Evolutionary conservation across 1,139 yeast species (phyloP), one percentile per base, ranked within the genome.

Genomic region (Sugiyamaella japonica): DNA sequence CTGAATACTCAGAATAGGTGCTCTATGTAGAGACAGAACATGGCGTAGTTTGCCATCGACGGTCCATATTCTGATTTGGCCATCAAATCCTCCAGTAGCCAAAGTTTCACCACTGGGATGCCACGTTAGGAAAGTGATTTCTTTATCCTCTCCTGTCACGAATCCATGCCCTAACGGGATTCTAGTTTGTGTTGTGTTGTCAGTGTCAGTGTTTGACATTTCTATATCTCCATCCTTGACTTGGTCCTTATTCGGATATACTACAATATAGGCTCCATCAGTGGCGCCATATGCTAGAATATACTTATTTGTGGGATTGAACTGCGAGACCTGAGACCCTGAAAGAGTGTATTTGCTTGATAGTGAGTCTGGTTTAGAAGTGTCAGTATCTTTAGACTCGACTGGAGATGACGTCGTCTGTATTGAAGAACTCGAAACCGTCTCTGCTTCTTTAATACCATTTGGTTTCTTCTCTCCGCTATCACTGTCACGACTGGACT

Each of bases 21-120:
- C 72, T 50, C 76, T 74, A 61, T 84, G 88, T 42, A 78, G 68
- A n/a, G 49, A 42, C 57, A 83, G 78, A 1, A 86, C 80, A 61
- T 84, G 85, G 57, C 82, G 75, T 49, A 89, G 74, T 34, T 63
- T 63, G 7, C 73, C 72, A 9, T 62, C 66, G 2, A 58, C 50
- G 3, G 69, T 65, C 73, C 73, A 70, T 29, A 71, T 49, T 15
- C 66, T 54, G 37, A 70, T 51, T 38, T 64, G 64, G 7, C 74
- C 75, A 46, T 68, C 70, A 52, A 63, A 65, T 5, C 69, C 51
- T 13, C 70, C 73, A 1, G 68, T 66, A 1, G 69, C 72, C n/a
- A 70, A 50, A 28, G 61, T 46, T 9, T 61, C 56, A 1, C 72
- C 73, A 16, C 58, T 50, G 3, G 63, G 58, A 52, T 63, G 63